These are phyloP conservation scores for Aureobasidium vineae DNA, from an alignment of 2,329 filamentous ascomycete species.

Conservation along the genomic window DNA sequence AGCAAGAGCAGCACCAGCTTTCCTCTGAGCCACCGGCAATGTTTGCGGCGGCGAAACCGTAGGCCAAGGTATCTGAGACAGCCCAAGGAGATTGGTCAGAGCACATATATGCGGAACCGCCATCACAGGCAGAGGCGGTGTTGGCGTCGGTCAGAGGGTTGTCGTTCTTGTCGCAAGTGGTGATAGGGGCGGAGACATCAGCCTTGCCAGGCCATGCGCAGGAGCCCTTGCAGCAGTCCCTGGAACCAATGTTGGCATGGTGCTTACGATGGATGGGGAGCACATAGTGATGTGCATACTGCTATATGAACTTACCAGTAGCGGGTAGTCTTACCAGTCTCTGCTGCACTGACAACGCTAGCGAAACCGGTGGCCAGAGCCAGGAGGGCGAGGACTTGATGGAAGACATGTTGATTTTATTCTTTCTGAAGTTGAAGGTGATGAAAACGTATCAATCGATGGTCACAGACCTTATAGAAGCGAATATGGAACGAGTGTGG, in stretches of 20 bases:
- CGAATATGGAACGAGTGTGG: slow-evolving; percentile 2
- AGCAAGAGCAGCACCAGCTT: slow-evolving; percentile 67
- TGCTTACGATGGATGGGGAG: neutral
- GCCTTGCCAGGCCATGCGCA: slow-evolving; percentile 62
- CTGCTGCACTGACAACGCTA: slow-evolving; percentile 32
- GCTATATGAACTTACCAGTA: slow-evolving; percentile 37
- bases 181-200: slow-evolving; percentile 51
- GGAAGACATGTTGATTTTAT: slow-evolving; percentile 25
- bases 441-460: neutral
- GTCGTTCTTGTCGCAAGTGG: slow-evolving; percentile 57
- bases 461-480: slow-evolving; percentile 22
- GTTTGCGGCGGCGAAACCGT: slow-evolving; percentile 63
- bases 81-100: slow-evolving; percentile 62
- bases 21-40: slow-evolving; percentile 57
- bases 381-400: slow-evolving; percentile 32
- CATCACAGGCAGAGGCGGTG: slow-evolving; percentile 55
- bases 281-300: neutral
- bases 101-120: slow-evolving; percentile 61
- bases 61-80: slow-evolving; percentile 57
- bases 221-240: slow-evolving; percentile 70
- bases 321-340: slow-evolving; percentile 39
- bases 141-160: slow-evolving; percentile 53
- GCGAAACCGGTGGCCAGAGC: slow-evolving; percentile 33
- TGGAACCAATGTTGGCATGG: neutral
- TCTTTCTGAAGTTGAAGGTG: neutral